These are phyloP conservation scores for Blastobotrys buckinghamii DNA, from an alignment of 1,139 yeast species.

Conservation along the genomic window DNA sequence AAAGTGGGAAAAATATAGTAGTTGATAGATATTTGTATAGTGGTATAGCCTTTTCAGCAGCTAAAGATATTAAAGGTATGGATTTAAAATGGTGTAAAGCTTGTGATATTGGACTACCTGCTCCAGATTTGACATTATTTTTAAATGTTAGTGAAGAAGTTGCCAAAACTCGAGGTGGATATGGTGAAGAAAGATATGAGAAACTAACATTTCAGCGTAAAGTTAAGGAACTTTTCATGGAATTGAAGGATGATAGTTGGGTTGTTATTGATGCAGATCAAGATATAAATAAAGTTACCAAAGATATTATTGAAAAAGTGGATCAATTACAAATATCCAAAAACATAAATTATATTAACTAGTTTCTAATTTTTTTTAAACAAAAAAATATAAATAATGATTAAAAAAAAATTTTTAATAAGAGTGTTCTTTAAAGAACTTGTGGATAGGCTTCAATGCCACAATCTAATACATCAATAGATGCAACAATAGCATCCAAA, in stretches of 20 bases:
- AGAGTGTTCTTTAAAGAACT: not conserved
- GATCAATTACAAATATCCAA: not conserved
- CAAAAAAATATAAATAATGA: not conserved
- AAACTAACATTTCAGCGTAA: slow-evolving; percentile 58
- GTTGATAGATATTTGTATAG: slow-evolving; percentile 88
- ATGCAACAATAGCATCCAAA: slow-evolving; percentile 6
- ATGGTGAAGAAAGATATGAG: slow-evolving; percentile 92
- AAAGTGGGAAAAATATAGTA: slow-evolving; percentile 54
- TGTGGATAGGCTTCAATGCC: not conserved
- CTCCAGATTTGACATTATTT: slow-evolving; percentile 80
- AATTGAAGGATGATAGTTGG: slow-evolving; percentile 39
- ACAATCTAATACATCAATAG: not conserved
- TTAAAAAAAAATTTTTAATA: not conserved
- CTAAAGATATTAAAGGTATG: slow-evolving; percentile 52
- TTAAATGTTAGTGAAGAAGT: slow-evolving; percentile 51
- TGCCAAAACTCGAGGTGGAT: slow-evolving; percentile 62
- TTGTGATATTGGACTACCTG: slow-evolving; percentile 82
- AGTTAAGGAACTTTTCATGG: slow-evolving; percentile 57
- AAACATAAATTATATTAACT: not conserved
- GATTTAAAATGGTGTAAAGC: slow-evolving; percentile 66
- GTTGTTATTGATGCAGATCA: slow-evolving; percentile 54
- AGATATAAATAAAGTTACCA: slow-evolving; percentile 50
- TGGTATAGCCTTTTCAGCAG: slow-evolving; percentile 87
- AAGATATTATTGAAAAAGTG: slow-evolving; percentile 23
- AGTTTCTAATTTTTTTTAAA: no score